Evolutionary conservation across 169 alveolate species (phyloP), one percentile per base, ranked within the genome.

Genomic region (Eimeria praecox): DNA sequence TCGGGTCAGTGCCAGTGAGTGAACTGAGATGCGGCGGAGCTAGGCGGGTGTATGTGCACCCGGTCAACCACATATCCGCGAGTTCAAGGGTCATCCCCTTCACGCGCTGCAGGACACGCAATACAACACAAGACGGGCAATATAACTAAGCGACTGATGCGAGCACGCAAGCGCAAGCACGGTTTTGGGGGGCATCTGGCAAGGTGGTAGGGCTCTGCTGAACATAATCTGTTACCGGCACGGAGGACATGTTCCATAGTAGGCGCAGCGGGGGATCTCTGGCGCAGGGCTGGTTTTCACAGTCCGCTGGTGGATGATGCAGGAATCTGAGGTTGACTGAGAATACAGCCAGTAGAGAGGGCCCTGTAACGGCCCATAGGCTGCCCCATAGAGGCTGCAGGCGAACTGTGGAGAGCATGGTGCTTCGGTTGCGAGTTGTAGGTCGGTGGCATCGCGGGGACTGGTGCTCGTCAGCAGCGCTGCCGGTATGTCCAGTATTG

Each of bases 1-100:
- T 16, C 46, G 90, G 90, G 71, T 80, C 73, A 1, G 90, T 78
- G 66, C 89, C 89, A 46, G 40, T 44, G 89, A 78, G 42, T n/a
- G 89, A 78, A n/a, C 89, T 78, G 64, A 78, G 89, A 9, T 30
- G 27, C 14, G 89, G 33, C 49, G 95, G 66, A 88, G 95, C 44
- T 46, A 75, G 33, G 82, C 95, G 80, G 64, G 95, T 75, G 90
- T 91, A 91, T 64, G 80, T 91, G 73, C 95, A 91, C 66, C 95
- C 95, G 52, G 95, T 75, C 69, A 91, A 71, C 95, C 95, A 91
- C 46, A 73, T 42, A 27, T 35, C 59, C 3, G 95, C 95, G 3
- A 91, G 69, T 10, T 71, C 86, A 33, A 91, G 66, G 49, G 69
- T 78, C 89, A 46, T 40, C 38, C 89, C 89, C 5, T 24, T 78